A percentile compares a stretch with the other conserved stretches of the same genome.
Evolutionary conservation across 2,329 filamentous ascomycete genomes (phyloP).

Genomic region (Aureobasidium sp.): DNA sequence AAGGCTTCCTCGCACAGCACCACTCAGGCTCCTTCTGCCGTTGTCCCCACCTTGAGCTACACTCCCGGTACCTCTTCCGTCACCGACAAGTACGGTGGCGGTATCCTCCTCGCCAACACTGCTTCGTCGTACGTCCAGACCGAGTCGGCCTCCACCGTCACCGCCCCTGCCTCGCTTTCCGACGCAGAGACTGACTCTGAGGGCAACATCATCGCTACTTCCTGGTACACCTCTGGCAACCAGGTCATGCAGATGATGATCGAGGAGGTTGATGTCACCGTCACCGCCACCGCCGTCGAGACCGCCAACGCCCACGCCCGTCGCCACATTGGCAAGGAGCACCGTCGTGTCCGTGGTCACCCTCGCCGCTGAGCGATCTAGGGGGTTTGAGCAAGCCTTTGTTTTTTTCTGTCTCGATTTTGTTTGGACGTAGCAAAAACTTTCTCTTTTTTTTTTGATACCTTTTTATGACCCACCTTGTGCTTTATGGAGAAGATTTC

Average conservation of each 20-base stretch:
- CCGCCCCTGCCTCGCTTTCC: conserved; percentile 25
- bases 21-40: conserved; percentile 16
- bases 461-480: conserved; percentile 5
- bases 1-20: conserved; percentile 10
- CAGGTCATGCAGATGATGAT: conserved; percentile 40
- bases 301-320: conserved; percentile 20
- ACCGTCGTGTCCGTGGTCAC: conserved; percentile 26
- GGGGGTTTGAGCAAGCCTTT: background rate
- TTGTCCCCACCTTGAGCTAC: conserved; percentile 31
- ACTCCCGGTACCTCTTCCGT: conserved; percentile 26
- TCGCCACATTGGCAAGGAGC: conserved; percentile 24
- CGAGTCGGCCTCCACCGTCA: conserved; percentile 17
- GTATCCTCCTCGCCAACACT: conserved; percentile 28
- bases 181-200: conserved; percentile 13
- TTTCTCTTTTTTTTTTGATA: background rate
- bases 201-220: conserved; percentile 32
- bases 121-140: conserved; percentile 11
- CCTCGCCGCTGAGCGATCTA: conserved; percentile 23
- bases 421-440: conserved; percentile 10
- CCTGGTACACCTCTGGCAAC: conserved; percentile 37
- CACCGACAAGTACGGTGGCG: conserved; percentile 30
- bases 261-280: conserved; percentile 37
- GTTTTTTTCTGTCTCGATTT: background rate
- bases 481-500: too few species aligned
- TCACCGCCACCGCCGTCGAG: conserved; percentile 31